A percentile compares a stretch with the other conserved stretches of the same genome.
These are phyloP conservation scores for Maudiozyma turicensis DNA, from an alignment of 805 yeast genomes.

Conservation along the genomic window DNA sequence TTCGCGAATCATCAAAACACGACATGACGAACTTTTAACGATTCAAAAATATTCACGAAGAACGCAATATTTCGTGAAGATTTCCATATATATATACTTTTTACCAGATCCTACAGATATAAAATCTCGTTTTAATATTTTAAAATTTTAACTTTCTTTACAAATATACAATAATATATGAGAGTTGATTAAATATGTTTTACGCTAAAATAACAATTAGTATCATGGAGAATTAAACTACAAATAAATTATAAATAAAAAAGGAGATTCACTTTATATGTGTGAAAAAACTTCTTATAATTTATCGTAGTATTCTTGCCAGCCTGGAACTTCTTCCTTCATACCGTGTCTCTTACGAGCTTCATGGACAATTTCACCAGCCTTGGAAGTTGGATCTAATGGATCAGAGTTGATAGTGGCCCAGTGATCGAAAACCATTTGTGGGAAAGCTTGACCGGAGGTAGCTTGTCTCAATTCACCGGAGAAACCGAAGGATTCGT, in stretches of 20 bases:
- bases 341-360: conserved; percentile 94
- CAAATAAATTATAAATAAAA: conserved; percentile 7
- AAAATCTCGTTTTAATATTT: neutral
- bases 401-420: conserved; percentile 85
- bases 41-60: too few relatives aligned
- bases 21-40: too few relatives aligned
- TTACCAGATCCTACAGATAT: too few relatives aligned
- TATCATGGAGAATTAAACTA: conserved; percentile 3
- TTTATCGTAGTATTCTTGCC: conserved; percentile 97
- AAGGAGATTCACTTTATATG: conserved; percentile 4
- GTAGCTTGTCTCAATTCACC: conserved; percentile 99
- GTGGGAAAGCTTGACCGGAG: conserved; percentile 99
- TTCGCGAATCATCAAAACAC: too few relatives aligned
- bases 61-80: too few relatives aligned
- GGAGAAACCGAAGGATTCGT: conserved; percentile 99
- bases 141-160: neutral
- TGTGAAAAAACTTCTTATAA: conserved; percentile 37
- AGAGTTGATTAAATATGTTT: conserved; percentile 3
- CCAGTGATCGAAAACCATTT: conserved; percentile 99
- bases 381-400: conserved; percentile 70
- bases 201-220: conserved; percentile 1
- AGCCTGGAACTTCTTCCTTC: conserved; percentile 96
- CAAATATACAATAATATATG: conserved; percentile 3
- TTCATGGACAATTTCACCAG: conserved; percentile 53
- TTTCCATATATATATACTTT: too few relatives aligned